These are phyloP conservation scores for Pythium insidiosum DNA, from an alignment of 352 stramenopile species.

Conservation along the genomic window DNA sequence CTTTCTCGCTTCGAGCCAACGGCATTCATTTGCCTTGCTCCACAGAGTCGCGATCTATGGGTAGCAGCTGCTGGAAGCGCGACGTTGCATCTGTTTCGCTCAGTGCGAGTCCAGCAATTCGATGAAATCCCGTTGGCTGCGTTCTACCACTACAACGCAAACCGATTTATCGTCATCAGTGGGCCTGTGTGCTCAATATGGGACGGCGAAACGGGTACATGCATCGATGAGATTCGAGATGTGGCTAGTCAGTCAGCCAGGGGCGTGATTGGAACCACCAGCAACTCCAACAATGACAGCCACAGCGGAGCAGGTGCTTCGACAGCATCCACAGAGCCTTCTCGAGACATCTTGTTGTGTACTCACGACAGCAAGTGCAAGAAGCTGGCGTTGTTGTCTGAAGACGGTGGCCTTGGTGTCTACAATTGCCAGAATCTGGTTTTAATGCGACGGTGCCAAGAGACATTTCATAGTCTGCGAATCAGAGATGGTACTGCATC, in stretches of 20 bases:
- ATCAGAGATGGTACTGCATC: too few relatives aligned
- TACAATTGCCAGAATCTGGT: constrained; percentile 74
- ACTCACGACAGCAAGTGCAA: constrained; percentile 45
- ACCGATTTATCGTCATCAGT: constrained; percentile 58
- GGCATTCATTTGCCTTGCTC: constrained; percentile 47
- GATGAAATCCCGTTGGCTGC: constrained; percentile 61
- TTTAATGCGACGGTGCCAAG: constrained; percentile 45
- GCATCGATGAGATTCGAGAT: constrained; percentile 47
- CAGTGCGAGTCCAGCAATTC: constrained; percentile 48
- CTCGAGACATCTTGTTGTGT: constrained; percentile 37
- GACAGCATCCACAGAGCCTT: too few relatives aligned
- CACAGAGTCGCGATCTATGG: constrained; percentile 54
- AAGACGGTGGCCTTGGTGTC: constrained; percentile 46
- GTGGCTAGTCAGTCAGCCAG: too few relatives aligned
- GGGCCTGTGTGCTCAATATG: constrained; percentile 61
- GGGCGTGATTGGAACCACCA: constrained; percentile 1
- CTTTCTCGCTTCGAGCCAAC: constrained; percentile 44
- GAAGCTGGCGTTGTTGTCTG: constrained; percentile 52
- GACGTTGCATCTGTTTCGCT: constrained; percentile 51
- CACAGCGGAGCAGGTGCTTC: not conserved
- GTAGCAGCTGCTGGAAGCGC: constrained; percentile 31
- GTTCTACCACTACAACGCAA: constrained; percentile 65
- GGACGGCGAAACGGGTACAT: constrained; percentile 49
- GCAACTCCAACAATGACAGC: constrained; percentile 3
- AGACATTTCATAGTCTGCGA: too few relatives aligned